phyloP scores from a whole-genome alignment of 352 stramenopile species.

The Phytophthora fragariae region DNA sequence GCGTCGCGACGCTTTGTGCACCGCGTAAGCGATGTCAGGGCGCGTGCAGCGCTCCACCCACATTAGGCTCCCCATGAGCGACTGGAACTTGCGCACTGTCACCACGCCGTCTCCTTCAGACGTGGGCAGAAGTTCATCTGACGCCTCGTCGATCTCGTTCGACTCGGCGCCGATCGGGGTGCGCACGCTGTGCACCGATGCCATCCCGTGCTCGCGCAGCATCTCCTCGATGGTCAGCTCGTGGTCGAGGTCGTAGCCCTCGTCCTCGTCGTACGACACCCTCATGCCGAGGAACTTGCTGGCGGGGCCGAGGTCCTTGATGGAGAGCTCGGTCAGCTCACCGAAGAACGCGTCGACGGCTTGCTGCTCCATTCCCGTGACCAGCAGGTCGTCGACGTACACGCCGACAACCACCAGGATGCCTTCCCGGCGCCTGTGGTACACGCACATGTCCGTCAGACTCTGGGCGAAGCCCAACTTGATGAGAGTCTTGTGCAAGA shows the following conservation, averaged over 20 bases:
- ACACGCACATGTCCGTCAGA: background rate
- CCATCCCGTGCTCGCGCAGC: slow-evolving; percentile 29
- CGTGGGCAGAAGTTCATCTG: background rate
- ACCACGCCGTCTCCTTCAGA: background rate
- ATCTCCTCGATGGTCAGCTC: slow-evolving; percentile 31
- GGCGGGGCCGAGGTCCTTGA: slow-evolving; percentile 39
- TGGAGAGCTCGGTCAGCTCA: slow-evolving; percentile 16
- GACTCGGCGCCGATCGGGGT: slow-evolving; percentile 20
- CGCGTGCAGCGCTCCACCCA: slow-evolving; percentile 29
- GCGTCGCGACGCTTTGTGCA: slow-evolving; percentile 21
- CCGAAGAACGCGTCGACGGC: slow-evolving; percentile 21
- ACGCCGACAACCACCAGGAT: too few species aligned
- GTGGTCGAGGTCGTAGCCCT: slow-evolving; percentile 27
- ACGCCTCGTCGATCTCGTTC: background rate
- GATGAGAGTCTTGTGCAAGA: too few species aligned
- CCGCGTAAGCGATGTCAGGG: slow-evolving; percentile 38
- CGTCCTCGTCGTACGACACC: slow-evolving; percentile 16
- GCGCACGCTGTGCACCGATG: slow-evolving; percentile 23
- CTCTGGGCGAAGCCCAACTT: slow-evolving; percentile 1
- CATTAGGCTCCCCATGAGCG: slow-evolving; percentile 39
- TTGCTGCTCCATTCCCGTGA: background rate
- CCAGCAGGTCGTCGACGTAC: too few species aligned
- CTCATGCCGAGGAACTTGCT: slow-evolving; percentile 43
- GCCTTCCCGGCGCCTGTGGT: background rate
- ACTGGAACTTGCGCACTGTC: slow-evolving; percentile 34